Evolutionary conservation across 2,329 filamentous ascomycete species (phyloP), one percentile per base, ranked within the genome.

Genomic region (Verticillium albo-atrum): DNA sequence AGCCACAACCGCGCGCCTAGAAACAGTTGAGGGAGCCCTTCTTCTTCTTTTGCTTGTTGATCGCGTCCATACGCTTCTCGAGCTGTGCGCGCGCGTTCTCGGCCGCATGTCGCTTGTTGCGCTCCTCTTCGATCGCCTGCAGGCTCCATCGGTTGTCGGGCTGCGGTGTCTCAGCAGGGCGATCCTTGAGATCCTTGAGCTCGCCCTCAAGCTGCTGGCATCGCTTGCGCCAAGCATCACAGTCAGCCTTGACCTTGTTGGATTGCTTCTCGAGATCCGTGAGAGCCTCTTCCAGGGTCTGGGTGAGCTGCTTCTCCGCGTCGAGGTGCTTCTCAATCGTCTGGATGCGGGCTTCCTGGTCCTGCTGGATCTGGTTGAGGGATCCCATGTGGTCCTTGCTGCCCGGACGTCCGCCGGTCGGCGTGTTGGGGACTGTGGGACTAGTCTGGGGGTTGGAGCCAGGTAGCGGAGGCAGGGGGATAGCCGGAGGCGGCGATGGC

Each of bases 21-120:
- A 99, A 99, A 84, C 95, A 99, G 80, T 97, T 98, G 75, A 99
- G 83, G 66, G 90, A 93, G 69, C 89, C 87, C 84, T 96, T 97
- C 82, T 92, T 93, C 85, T 96, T 93, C 84, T 94, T 97, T 82
- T 96, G 95, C 71, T 84, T 86, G 76, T 89, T 93, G 73, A 95
- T 89, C 60, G 90, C 89, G 70, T 94, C 92, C 88, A 99, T 99
- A 59, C 94, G 86, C 79, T 96, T 92, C 77, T 99, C 94, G 27
- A 99, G 84, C 69, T 96, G 91, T 42, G 89, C 90, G 58, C 90
- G 84, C 51, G 95, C 95, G 65, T 90, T 87, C 79, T 99, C 95
- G 35, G 96, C 93, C 63, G 94, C 91, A 64, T 92, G 84, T 62
- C 95, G 84, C 78, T 96, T 96, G 79, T 91, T 94, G 68, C 94